A percentile compares a stretch with the other conserved stretches of the same genome.
These are phyloP conservation scores for Atkinsonella hypoxylon DNA, from an alignment of 2,329 filamentous ascomycete species.

Conservation along the genomic window DNA sequence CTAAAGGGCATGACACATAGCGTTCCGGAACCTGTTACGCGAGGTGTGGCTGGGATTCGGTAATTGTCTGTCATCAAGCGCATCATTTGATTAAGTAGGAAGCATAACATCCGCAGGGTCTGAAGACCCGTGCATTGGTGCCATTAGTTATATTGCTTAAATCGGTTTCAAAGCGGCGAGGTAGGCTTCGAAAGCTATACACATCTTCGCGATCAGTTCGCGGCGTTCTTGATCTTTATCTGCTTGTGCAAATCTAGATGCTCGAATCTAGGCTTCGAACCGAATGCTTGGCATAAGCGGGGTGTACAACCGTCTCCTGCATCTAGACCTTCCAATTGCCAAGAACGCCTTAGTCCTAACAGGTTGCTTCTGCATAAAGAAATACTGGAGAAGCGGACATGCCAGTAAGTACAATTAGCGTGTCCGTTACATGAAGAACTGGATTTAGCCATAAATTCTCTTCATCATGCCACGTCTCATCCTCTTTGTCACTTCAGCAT, in stretches of 20 bases:
- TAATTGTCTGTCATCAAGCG: neutral
- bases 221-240: neutral
- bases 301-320: neutral
- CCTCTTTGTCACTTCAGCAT: no score
- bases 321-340: neutral
- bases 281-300: neutral
- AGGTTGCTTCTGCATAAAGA: neutral
- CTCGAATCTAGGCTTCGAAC: neutral
- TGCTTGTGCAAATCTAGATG: neutral
- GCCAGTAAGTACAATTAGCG: neutral
- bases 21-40: neutral
- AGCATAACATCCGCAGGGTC: neutral
- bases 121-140: neutral
- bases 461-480: no score
- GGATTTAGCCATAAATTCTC: no score
- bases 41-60: neutral
- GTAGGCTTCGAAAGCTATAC: neutral
- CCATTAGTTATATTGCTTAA: no score
- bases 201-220: neutral
- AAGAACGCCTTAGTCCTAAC: neutral
- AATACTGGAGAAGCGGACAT: neutral
- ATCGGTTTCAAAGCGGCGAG: neutral
- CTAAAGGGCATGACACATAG: constrained; percentile 5
- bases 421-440: no score
- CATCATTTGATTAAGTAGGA: neutral